Conservation (phyloP, 805 yeast species). For the Tetrapisispora nanseiensis region DNA sequence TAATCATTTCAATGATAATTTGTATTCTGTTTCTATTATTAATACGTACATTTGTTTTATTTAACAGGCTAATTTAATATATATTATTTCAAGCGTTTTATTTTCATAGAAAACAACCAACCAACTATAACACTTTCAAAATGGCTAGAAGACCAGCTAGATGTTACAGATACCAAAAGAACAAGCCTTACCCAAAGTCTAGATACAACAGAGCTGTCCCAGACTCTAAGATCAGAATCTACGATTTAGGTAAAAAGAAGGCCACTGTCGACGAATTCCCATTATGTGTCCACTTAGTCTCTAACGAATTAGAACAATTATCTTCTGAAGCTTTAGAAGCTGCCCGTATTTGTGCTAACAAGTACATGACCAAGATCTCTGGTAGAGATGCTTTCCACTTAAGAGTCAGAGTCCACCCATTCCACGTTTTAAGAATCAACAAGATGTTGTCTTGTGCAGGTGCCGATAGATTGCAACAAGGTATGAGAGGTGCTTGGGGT, state of each 20-base stretch:
- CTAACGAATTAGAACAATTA: slow-evolving; percentile 98
- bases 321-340: slow-evolving; percentile 99
- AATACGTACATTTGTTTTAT: neutral
- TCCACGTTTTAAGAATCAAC: slow-evolving; percentile 99
- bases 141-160: slow-evolving; percentile 99
- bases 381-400: slow-evolving; percentile 99
- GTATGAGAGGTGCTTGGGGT: slow-evolving; percentile 99
- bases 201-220: slow-evolving; percentile 99
- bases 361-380: slow-evolving; percentile 93
- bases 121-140: slow-evolving; percentile 35
- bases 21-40: too few relatives aligned
- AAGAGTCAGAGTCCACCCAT: slow-evolving; percentile 99
- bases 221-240: slow-evolving; percentile 98
- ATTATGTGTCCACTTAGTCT: slow-evolving; percentile 97
- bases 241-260: slow-evolving; percentile 99
- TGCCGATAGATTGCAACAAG: slow-evolving; percentile 99
- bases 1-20: too few relatives aligned
- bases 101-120: neutral
- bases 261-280: slow-evolving; percentile 99
- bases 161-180: slow-evolving; percentile 99
- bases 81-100: too few relatives aligned
- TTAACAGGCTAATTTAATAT: too few relatives aligned
- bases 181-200: slow-evolving; percentile 99
- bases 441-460: slow-evolving; percentile 99
- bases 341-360: slow-evolving; percentile 99